A percentile compares a stretch with the other conserved stretches of the same genome.
Conservation (phyloP, 805 yeast species). For the Candida incommunis region DNA sequence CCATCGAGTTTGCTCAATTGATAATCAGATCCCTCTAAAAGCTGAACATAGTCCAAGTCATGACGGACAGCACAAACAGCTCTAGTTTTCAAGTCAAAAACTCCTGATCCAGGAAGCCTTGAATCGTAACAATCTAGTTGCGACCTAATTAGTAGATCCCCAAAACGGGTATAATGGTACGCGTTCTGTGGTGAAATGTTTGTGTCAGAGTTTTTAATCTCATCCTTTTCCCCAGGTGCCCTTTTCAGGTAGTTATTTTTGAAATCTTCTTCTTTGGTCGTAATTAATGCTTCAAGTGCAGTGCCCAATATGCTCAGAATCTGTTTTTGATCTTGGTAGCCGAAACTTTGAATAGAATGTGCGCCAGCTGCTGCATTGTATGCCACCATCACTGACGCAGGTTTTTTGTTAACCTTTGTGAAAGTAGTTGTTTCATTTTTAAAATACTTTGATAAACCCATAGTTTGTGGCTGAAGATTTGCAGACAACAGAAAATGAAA, state of each 20-base stretch:
- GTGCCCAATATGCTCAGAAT: conserved; percentile 66
- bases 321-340: conserved; percentile 49
- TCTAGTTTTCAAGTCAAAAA: conserved; percentile 83
- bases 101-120: conserved; percentile 76
- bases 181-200: conserved; percentile 11
- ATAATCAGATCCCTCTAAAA: conserved; percentile 48
- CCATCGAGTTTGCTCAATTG: conserved; percentile 53
- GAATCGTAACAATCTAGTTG: conserved; percentile 76
- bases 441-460: conserved; percentile 31
- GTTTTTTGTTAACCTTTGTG: conserved; percentile 33
- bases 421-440: conserved; percentile 22
- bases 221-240: conserved; percentile 5
- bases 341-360: conserved; percentile 60
- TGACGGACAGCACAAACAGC: conserved; percentile 80
- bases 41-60: conserved; percentile 51
- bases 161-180: conserved; percentile 66
- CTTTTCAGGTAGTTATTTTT: conserved; percentile 22
- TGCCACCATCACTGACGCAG: conserved; percentile 45
- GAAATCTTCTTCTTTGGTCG: conserved; percentile 43
- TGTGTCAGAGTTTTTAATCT: conserved; percentile 3
- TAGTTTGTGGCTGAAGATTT: conserved; percentile 37
- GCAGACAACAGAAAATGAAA: conserved; percentile 60
- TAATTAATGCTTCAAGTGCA: conserved; percentile 61
- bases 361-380: conserved; percentile 27
- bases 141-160: conserved; percentile 68